Evolutionary conservation across 768 basidiomycete species (phyloP), one percentile per base, ranked within the genome.

Genomic region (Hysterangium stoloniferum): DNA sequence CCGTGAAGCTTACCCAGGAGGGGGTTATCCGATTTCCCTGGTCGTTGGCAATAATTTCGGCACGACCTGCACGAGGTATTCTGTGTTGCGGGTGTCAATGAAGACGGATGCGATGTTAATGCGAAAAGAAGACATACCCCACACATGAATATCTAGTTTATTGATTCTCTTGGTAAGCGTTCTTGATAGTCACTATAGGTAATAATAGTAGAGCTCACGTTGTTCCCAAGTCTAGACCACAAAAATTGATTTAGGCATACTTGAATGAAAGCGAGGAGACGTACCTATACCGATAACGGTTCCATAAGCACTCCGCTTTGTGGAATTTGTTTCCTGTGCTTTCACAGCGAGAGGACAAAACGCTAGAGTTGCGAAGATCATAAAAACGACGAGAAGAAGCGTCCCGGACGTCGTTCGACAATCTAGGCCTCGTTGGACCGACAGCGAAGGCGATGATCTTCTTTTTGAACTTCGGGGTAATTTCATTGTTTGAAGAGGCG

Each of bases 21-120:
- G 53, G 53, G 20, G 53, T 54, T 13, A 54, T 54, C 8, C 53
- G 49, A 32, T 45, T 76, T 4, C 54, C 50, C 33, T 55, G 50
- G 3, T 55, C 54, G 34, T 52, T 52, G 41, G 50, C 54, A 20
- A 52, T 47, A 31, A 52, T 55, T 41, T 52, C 54, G 4, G 38
- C 48, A 11, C 48, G 19, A 25, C 42, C 42, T 29, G 9, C 28
- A 15, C 38, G 31, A 13, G 12, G 41, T 9, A 54, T 37, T 19
- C 53, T 54, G 24, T n/a, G 31, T 17, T 31, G 11, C 32, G 31
- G 19, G 19, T 33, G 35, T 9, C n/a, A 24, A 24, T 28, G 7
- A 5, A 17, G 22, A 4, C 2, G 11, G 20, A 7, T 33, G 17
- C 45, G 11, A 13, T 6, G 28, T 28, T 15, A 17, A 19, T 8